phyloP scores from a whole-genome alignment of 257 asterid species.

The Penstemon barbatus region DNA sequence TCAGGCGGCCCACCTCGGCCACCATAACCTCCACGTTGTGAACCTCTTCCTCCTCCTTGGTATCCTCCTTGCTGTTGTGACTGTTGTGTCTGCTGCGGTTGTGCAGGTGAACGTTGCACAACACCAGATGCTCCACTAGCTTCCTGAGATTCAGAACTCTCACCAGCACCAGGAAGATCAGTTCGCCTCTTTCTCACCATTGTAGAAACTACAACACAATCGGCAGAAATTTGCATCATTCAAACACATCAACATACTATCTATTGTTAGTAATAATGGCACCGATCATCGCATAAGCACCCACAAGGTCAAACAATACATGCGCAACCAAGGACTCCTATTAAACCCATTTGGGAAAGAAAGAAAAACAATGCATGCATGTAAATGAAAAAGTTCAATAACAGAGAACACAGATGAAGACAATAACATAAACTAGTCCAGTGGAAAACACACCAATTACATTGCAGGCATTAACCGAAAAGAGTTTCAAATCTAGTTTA shows the following conservation, averaged over 20 bases:
- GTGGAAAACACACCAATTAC: neutral
- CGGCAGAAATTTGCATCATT: constrained; percentile 18
- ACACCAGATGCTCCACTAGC: constrained; percentile 56
- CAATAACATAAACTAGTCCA: too few relatives aligned
- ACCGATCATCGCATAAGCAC: neutral
- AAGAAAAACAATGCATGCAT: too few relatives aligned
- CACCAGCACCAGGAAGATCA: constrained; percentile 60
- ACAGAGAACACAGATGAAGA: too few relatives aligned
- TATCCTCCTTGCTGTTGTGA: constrained; percentile 47
- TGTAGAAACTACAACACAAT: constrained; percentile 37
- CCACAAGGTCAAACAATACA: too few relatives aligned
- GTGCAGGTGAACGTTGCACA: constrained; percentile 51
- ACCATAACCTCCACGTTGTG: constrained; percentile 51
- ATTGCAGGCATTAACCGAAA: neutral
- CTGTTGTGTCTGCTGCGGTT: constrained; percentile 47
- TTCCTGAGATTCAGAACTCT: constrained; percentile 61
- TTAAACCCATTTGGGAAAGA: too few relatives aligned
- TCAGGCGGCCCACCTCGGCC: constrained; percentile 46
- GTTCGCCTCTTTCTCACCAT: constrained; percentile 87
- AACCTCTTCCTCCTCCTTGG: constrained; percentile 54
- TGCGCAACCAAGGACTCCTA: too few relatives aligned
- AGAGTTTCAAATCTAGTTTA: neutral
- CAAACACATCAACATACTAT: constrained; percentile 14
- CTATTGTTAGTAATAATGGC: neutral
- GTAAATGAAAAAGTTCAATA: too few relatives aligned